phyloP scores from a whole-genome alignment of 106 monocot genomes.

The Agapanthus africanus region DNA sequence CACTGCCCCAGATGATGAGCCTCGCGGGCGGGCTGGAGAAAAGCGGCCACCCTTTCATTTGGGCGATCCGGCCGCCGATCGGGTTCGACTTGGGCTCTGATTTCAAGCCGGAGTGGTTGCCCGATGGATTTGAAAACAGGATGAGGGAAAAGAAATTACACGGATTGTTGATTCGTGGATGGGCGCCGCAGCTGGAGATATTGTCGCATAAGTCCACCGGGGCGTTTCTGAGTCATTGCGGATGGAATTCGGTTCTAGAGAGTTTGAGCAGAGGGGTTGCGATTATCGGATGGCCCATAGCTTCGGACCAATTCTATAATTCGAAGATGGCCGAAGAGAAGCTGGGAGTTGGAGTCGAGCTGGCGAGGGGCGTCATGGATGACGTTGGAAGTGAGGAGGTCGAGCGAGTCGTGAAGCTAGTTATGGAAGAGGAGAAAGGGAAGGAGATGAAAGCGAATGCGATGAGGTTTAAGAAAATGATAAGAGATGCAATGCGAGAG shows the following conservation, averaged over 20 bases:
- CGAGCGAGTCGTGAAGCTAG: background rate
- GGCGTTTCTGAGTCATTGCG: no score
- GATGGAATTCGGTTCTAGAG: no score
- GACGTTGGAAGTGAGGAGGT: background rate
- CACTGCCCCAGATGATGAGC: background rate
- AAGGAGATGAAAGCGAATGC: constrained; percentile 5
- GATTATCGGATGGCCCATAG: no score
- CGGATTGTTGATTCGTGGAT: no score
- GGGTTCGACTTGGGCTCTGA: background rate
- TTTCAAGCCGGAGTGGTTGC: constrained; percentile 5
- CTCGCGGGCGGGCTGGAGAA: background rate
- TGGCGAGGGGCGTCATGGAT: background rate
- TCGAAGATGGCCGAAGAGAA: constrained; percentile 26
- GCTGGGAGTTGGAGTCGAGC: background rate
- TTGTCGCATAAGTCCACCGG: no score
- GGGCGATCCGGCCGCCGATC: constrained; percentile 4
- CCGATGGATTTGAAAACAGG: background rate
- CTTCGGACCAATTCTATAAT: constrained; percentile 35
- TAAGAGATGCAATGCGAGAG: background rate
- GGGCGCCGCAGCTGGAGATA: no score
- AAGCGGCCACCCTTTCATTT: background rate
- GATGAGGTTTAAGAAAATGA: background rate
- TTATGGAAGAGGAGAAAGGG: background rate
- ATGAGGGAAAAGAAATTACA: background rate
- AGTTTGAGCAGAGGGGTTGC: no score